Evolutionary conservation across 2,329 filamentous ascomycete species (phyloP).

Genomic region (Aureobasidium pullulans): DNA sequence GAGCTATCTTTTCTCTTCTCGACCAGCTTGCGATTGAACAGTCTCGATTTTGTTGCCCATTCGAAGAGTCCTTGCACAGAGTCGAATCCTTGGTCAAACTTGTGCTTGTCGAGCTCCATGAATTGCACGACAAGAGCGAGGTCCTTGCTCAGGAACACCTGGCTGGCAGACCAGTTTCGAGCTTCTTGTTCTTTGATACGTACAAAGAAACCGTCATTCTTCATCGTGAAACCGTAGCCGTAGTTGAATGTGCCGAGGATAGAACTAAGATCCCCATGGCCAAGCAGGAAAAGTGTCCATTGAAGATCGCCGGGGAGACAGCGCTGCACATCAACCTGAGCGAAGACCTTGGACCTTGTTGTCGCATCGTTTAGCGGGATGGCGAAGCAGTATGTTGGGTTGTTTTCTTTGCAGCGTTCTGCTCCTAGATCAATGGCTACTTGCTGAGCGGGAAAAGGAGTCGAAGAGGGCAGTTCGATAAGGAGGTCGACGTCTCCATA

Average conservation of each 20-base stretch:
- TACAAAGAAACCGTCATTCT: slow-evolving; percentile 56
- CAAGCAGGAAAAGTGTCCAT: slow-evolving; percentile 62
- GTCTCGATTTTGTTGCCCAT: slow-evolving; percentile 51
- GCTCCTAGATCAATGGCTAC: slow-evolving; percentile 19
- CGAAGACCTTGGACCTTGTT: slow-evolving; percentile 20
- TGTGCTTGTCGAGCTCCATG: slow-evolving; percentile 48
- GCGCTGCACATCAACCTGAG: slow-evolving; percentile 64
- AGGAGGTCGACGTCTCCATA: slow-evolving; percentile 71
- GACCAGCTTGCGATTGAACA: slow-evolving; percentile 46
- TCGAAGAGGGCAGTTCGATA: slow-evolving; percentile 32
- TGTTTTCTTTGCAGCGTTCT: background rate
- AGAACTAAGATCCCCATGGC: slow-evolving; percentile 66
- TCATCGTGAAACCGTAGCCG: slow-evolving; percentile 57
- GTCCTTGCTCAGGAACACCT: slow-evolving; percentile 53
- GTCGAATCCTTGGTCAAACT: slow-evolving; percentile 51
- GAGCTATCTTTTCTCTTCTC: slow-evolving; percentile 25
- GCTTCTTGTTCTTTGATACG: slow-evolving; percentile 62
- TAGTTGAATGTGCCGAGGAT: slow-evolving; percentile 55
- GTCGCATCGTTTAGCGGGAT: slow-evolving; percentile 49
- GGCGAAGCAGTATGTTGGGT: slow-evolving; percentile 16
- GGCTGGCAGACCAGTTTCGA: slow-evolving; percentile 44
- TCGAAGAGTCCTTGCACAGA: slow-evolving; percentile 51
- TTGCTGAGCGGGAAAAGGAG: background rate
- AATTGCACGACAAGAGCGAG: slow-evolving; percentile 53
- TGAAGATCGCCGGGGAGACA: slow-evolving; percentile 38